A percentile compares a stretch with the other conserved stretches of the same genome.
These are phyloP conservation scores for Pezicula rhizophila DNA, from an alignment of 2,329 filamentous ascomycete genomes.

Conservation along the genomic window DNA sequence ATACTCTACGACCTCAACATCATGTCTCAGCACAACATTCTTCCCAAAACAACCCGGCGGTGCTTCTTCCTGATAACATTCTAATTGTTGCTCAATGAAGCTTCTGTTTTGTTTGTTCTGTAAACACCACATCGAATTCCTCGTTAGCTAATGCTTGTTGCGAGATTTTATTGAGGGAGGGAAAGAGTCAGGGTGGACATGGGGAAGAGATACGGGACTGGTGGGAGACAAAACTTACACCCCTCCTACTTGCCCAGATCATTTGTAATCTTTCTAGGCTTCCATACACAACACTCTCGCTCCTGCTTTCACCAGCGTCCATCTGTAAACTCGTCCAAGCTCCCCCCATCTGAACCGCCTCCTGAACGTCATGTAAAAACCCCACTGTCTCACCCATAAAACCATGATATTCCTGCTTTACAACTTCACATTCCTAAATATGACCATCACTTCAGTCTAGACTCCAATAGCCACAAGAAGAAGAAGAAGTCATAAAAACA, in stretches of 20 bases:
- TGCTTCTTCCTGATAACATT: slow-evolving; percentile 15
- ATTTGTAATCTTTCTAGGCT: slow-evolving; percentile 23
- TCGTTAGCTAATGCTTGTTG: background rate
- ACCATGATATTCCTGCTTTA: slow-evolving; percentile 19
- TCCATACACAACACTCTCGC: slow-evolving; percentile 16
- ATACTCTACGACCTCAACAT: slow-evolving; percentile 29
- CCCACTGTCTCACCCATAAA: slow-evolving; percentile 21
- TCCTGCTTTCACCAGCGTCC: no score
- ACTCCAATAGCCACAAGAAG: no score
- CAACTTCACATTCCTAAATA: slow-evolving; percentile 7
- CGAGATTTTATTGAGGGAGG: background rate
- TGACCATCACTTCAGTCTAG: background rate
- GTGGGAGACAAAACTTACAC: slow-evolving; percentile 14
- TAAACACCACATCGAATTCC: background rate
- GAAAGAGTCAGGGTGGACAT: background rate
- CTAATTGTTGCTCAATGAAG: slow-evolving; percentile 29
- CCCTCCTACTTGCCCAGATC: slow-evolving; percentile 26
- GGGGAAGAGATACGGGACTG: background rate
- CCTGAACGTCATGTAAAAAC: slow-evolving; percentile 23
- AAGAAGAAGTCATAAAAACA: no score
- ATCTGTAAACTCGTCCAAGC: slow-evolving; percentile 14
- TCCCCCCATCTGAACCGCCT: slow-evolving; percentile 17
- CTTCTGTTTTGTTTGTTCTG: slow-evolving; percentile 26
- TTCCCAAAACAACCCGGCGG: slow-evolving; percentile 21
- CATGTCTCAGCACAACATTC: slow-evolving; percentile 25